Percentiles rank a stretch among this genome's conserved stretches.
Evolutionary conservation across 2,329 filamentous ascomycete genomes (phyloP).

Genomic region (Sarocladium kiliense): DNA sequence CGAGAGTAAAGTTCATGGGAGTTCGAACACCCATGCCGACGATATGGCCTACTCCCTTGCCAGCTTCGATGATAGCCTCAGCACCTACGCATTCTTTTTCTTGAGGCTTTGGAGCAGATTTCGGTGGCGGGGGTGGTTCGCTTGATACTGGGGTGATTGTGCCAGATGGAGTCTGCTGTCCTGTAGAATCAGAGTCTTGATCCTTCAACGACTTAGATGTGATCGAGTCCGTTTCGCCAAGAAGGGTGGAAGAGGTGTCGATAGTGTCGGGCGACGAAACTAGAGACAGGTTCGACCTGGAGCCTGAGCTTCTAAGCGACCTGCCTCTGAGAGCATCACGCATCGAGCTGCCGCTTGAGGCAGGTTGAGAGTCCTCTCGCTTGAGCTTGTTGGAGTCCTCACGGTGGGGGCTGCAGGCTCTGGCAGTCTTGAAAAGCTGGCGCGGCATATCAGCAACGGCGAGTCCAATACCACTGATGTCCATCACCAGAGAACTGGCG

Average conservation of each 20-base stretch:
- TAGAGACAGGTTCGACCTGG: background rate
- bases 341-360: background rate
- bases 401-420: background rate
- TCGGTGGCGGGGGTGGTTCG: background rate
- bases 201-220: background rate
- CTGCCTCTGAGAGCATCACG: background rate
- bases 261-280: background rate
- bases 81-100: conserved; percentile 21
- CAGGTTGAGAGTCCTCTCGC: background rate
- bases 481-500: conserved; percentile 73
- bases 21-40: conserved; percentile 71
- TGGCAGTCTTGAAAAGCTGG: conserved; percentile 43
- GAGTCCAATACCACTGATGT: conserved; percentile 76
- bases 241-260: background rate
- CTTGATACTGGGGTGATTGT: conserved; percentile 20
- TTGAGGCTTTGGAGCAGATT: background rate
- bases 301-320: background rate
- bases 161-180: conserved; percentile 11
- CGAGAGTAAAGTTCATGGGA: conserved; percentile 80
- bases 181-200: conserved; percentile 1
- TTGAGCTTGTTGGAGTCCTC: background rate
- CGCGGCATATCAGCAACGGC: conserved; percentile 70
- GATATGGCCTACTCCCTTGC: conserved; percentile 65
- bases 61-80: conserved; percentile 59
- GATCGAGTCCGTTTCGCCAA: background rate